Evolutionary conservation across 1,284 basidiomycete species (phyloP), one percentile per base, ranked within the genome.

Genomic region (Cryptococcus neoformans): DNA sequence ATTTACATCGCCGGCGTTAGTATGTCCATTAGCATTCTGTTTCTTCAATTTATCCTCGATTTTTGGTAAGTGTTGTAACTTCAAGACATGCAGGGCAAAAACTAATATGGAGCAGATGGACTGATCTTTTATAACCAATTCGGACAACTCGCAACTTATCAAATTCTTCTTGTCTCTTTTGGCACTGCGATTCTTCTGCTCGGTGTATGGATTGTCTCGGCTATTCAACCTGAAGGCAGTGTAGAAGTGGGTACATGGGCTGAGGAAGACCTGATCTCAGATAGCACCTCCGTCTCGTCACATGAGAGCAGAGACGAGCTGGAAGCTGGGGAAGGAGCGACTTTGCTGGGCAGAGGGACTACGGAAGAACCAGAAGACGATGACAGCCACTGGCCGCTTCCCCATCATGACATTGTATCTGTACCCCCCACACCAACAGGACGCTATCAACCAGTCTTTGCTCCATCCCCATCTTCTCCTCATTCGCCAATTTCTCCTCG

Each of bases 41-140:
- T 92, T 93, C 75, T 98, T 96, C 80, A 97, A 96, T 69, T 78
- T 94, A 7, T 91, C 91, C 5, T 92, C 90, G 11, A 94, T 95
- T 70, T 82, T 92, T 54, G 74, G 76, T 73, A 47, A 61, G 75
- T 60, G 28, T 28, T 28, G 40, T 16, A 6, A 9, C 46, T 7
- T 8, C 14, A 16, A 34, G 38, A 34, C 35, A 34, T 38, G 52
- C 21, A 10, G 11, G 12, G 51, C 34, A 21, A 4, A 51, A 16
- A 17, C 45, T 10, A 37, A 11, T 17, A 44, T 2, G 34, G 16
- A 9, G 2, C 48, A 77, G 76, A 74, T 54, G 88, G 89, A 1
- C 83, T 96, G 41, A 85, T 96, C 50, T 98, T 95, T 75, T 98
- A 92, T 74, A 83, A 95, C 75, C 92, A 98, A 72, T 84, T 94